A percentile compares a stretch with the other conserved stretches of the same genome.
Evolutionary conservation across 1,139 yeast species (phyloP).

Genomic region (Suhomyces atakaporum): DNA sequence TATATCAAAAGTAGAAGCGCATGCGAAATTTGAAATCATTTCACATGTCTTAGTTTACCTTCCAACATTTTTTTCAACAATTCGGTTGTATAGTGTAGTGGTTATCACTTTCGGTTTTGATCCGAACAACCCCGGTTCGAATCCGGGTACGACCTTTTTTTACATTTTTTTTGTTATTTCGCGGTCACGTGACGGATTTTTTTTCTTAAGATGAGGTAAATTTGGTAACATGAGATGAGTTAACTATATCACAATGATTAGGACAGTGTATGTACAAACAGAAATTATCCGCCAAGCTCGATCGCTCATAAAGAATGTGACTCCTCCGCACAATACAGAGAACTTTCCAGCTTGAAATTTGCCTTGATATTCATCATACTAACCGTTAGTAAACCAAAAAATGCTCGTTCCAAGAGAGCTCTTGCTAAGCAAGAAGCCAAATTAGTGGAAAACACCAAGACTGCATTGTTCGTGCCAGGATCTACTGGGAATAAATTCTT

Average conservation of each 20-base stretch:
- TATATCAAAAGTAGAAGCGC: too few species aligned
- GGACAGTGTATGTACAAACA: slow-evolving; percentile 54
- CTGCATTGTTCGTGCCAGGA: slow-evolving; percentile 91
- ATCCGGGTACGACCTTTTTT: slow-evolving; percentile 82
- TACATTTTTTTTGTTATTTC: neutral
- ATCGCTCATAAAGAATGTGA: too few species aligned
- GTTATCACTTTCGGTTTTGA: slow-evolving; percentile 50
- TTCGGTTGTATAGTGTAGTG: slow-evolving; percentile 53
- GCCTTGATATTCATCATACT: slow-evolving; percentile 3
- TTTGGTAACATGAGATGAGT: slow-evolving; percentile 10
- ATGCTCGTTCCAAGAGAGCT: slow-evolving; percentile 95
- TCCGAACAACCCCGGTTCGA: slow-evolving; percentile 83
- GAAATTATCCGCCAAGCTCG: too few species aligned
- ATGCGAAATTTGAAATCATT: too few species aligned
- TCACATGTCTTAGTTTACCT: too few species aligned
- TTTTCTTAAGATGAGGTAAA: slow-evolving; percentile 2
- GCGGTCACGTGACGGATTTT: slow-evolving; percentile 9
- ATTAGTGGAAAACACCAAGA: slow-evolving; percentile 84
- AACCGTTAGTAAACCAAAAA: slow-evolving; percentile 66
- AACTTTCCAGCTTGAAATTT: too few species aligned
- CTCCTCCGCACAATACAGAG: too few species aligned
- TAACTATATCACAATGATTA: slow-evolving; percentile 47
- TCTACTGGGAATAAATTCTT: slow-evolving; percentile 73
- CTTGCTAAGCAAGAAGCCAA: slow-evolving; percentile 87
- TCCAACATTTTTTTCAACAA: too few species aligned